These are phyloP conservation scores for Daphne laureola DNA, from an alignment of 441 rosid genomes.

Conservation along the genomic window DNA sequence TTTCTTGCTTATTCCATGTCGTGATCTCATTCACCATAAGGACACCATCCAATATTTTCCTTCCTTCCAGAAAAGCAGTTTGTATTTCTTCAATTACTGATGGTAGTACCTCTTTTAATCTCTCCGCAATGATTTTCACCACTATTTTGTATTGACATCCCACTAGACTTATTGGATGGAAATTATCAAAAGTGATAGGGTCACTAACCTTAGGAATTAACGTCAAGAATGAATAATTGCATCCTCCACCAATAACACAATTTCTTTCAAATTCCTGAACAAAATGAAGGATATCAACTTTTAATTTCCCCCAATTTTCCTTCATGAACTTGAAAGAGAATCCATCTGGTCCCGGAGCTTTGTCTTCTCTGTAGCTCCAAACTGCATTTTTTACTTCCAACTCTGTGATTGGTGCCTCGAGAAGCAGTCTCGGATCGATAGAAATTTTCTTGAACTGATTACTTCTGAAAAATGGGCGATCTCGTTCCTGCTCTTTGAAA, in stretches of 20 bases:
- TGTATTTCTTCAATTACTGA: not conserved
- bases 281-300: not conserved
- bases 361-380: too few species aligned
- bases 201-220: not conserved
- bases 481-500: too few species aligned
- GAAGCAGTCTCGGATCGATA: too few species aligned
- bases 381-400: not conserved
- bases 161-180: too few species aligned
- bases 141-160: not conserved
- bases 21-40: not conserved
- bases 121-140: not conserved
- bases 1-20: not conserved
- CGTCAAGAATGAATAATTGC: not conserved
- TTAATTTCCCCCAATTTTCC: not conserved
- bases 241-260: not conserved
- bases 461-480: too few species aligned
- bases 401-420: not conserved
- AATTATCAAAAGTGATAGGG: not conserved
- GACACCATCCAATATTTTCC: not conserved
- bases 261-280: not conserved
- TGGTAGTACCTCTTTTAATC: not conserved
- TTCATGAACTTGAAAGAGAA: not conserved
- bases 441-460: too few species aligned
- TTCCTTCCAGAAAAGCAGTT: not conserved
- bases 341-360: too few species aligned